These are phyloP conservation scores for Globisporangium middletonii DNA, from an alignment of 352 stramenopile genomes.

Conservation along the genomic window DNA sequence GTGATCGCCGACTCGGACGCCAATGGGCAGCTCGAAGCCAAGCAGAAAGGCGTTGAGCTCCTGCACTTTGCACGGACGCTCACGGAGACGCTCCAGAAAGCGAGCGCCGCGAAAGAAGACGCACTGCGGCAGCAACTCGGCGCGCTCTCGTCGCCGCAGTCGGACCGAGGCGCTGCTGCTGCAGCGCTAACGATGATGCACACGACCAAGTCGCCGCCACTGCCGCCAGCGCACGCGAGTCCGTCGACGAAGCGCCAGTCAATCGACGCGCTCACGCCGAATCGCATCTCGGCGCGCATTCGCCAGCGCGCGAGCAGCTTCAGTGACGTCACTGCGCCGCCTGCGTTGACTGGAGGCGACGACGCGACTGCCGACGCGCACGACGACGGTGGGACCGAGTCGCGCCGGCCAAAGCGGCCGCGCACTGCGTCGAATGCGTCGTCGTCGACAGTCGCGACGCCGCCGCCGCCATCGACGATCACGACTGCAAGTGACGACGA, in stretches of 20 bases:
- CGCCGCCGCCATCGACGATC: background rate
- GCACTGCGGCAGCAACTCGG: conserved; percentile 38
- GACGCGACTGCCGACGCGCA: background rate
- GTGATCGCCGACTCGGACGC: conserved; percentile 58
- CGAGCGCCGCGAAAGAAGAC: conserved; percentile 62
- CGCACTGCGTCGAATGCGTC: conserved; percentile 17
- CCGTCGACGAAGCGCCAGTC: conserved; percentile 6
- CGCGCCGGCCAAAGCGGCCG: conserved; percentile 24
- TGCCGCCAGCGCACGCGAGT: conserved; percentile 10
- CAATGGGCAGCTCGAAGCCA: conserved; percentile 41
- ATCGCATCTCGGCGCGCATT: conserved; percentile 45
- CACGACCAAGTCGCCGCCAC: background rate
- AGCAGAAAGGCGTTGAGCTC: conserved; percentile 69
- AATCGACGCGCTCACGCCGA: conserved; percentile 26
- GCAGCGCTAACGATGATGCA: background rate
- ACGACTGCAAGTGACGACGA: conserved; percentile 44
- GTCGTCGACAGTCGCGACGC: conserved; percentile 16
- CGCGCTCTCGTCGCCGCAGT: conserved; percentile 1
- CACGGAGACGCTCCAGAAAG: conserved; percentile 65
- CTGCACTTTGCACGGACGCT: conserved; percentile 69
- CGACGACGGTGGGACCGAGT: conserved; percentile 9
- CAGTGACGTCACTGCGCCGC: conserved; percentile 28
- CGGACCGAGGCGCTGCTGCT: conserved; percentile 7
- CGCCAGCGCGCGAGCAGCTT: conserved; percentile 39
- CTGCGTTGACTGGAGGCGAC: background rate